Base-by-base conservation (phyloP, 1,139 yeast genomes). In the Candida frijolesensis region DNA sequence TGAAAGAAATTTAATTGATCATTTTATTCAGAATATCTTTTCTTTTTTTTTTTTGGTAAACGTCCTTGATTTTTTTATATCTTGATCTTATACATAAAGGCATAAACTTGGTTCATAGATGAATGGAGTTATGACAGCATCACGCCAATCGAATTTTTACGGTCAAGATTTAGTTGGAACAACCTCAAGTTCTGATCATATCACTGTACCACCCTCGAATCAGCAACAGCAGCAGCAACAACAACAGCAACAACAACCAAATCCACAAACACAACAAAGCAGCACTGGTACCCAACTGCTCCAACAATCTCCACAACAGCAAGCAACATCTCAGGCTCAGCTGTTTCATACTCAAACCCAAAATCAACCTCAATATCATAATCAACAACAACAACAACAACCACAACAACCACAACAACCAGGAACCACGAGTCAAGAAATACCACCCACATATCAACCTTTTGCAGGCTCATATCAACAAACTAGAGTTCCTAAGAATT, bases 41-140 rank as follows among this genome's bases (percentile, higher is more conserved):
- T 37, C 9, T 34, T 34, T 16, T 34, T 34, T 34, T 34, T 16
- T 4, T 34, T 34, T 34, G 18, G 11, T 11, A 15, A n/a, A 7
- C 12, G 9, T 3, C 19, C 19, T 37, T 16, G 41, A 37, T 37
- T 37, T 10, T 37, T 10, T 12, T 37, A n/a, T 16, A 34, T 34
- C 19, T 34, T 34, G 38, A 34, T 34, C 38, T 34, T 34, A 16
- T 34, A 34, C 11, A 14, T 34, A 34, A 34, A 34, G 14, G 38
- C 11, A 15, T 14, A 34, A 34, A 10, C 15, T n/a, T 22, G 40
- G 11, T 30, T 46, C 27, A 39, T 53, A 54, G 46, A 56, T 55
- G 57, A 55, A 48, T 42, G 51, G 48, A 22, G 51, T 55, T 38
- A 55, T 56, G 59, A 45, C 58, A 43, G 51, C 55, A 10, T 55